Evolutionary conservation across 352 stramenopile genomes (phyloP), one percentile per base, ranked within the genome.

Genomic region (Phytophthora lateralis): DNA sequence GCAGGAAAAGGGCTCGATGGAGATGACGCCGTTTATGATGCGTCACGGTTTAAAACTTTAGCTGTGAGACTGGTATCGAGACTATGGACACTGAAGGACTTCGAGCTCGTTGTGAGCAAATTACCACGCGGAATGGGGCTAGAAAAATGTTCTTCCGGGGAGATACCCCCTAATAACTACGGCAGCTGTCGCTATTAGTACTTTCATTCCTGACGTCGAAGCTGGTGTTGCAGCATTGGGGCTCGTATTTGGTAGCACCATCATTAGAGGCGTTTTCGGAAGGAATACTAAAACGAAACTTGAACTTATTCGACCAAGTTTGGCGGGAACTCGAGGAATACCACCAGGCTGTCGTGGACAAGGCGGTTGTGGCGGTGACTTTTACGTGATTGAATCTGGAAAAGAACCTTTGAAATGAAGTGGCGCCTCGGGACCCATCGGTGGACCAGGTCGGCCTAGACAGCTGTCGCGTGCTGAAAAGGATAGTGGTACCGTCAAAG

Each of bases 211-310:
- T 17, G 6, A 30, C 26, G n/a, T n/a, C 6, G 9, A 1, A 10
- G 1, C 4, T 8, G 1, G 7, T 10, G 17, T 58, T 7, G 38
- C 3, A 30, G 1, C 7, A 5, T 24, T 24, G 32, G 52, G 18
- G 12, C 18, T 37, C 6, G n/a, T 2, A 12, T 3, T 59, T 21
- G n/a, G 52, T 37, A 18, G 27, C 6, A 2, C 4, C 6, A 14
- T 51, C 6, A 6, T 60, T 17, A 10, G 6, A 24, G 0, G 3
- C 2, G 4, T 11, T n/a, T 35, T 27, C 6, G 18, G 12, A 9
- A 60, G 39, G 50, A 50, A 35, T 6, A 60, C 52, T 2, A 51
- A 10, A 27, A 44, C 39, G 4, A 15, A 52, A 26, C 30, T 52
- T n/a, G 11, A 45, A 9, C 8, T 53, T 34, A 26, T 17, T 15